phyloP scores from a whole-genome alignment of 495 filamentous ascomycete genomes.

The Tirmania nivea region DNA sequence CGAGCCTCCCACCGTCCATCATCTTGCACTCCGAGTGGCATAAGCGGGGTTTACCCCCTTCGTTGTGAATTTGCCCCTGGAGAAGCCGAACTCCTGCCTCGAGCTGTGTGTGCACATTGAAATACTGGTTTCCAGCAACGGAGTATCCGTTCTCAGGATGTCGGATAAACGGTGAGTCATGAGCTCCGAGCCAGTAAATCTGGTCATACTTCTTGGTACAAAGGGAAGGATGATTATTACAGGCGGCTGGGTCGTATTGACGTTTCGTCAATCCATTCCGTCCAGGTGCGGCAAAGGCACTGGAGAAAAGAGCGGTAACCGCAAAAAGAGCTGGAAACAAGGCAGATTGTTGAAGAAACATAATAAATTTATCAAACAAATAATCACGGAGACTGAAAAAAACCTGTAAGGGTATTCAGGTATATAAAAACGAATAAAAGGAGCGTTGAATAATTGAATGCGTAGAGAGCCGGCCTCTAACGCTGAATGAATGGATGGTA shows the following conservation, averaged over 20 bases:
- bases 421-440: too few relatives aligned
- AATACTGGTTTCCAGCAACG: constrained; percentile 43
- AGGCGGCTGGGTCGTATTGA: constrained; percentile 22
- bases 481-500: too few relatives aligned
- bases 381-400: background rate
- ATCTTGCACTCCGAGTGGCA: constrained; percentile 46
- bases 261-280: background rate
- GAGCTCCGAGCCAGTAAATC: constrained; percentile 45
- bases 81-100: constrained; percentile 46
- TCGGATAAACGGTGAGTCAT: constrained; percentile 44
- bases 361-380: background rate
- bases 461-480: background rate
- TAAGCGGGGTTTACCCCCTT: constrained; percentile 30
- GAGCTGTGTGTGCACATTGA: constrained; percentile 40
- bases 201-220: constrained; percentile 41
- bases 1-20: constrained; percentile 40
- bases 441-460: too few relatives aligned
- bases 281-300: background rate
- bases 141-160: constrained; percentile 30
- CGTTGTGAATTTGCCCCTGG: constrained; percentile 44
- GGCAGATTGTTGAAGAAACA: background rate
- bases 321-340: background rate
- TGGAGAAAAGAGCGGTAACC: background rate
- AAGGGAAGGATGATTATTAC: constrained; percentile 45
- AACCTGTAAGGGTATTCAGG: too few relatives aligned